Conservation (phyloP, 2,329 filamentous ascomycete species). For the Cladophialophora carrionii region DNA sequence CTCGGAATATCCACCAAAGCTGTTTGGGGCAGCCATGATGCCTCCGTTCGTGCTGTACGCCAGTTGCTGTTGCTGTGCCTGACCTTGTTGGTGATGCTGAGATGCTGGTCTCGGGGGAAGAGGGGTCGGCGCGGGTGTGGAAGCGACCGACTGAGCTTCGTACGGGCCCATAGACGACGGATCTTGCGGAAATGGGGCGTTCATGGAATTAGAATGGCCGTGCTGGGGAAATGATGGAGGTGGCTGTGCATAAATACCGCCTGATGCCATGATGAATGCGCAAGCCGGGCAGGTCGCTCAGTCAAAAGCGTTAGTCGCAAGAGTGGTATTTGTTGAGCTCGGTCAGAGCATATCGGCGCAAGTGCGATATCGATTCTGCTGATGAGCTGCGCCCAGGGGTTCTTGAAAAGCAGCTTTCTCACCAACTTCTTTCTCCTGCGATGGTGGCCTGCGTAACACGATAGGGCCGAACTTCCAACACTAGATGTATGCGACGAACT, state of each 20-base stretch:
- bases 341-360: conserved; percentile 33
- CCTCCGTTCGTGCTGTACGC: conserved; percentile 37
- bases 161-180: conserved; percentile 47
- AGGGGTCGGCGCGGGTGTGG: conserved; percentile 52
- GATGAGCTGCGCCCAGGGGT: background rate
- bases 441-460: background rate
- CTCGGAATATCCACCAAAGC: conserved; percentile 48
- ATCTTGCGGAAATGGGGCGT: conserved; percentile 45
- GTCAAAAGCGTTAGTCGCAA: conserved; percentile 2
- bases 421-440: background rate
- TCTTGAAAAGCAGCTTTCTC: background rate
- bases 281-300: background rate
- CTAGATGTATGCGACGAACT: conserved; percentile 1
- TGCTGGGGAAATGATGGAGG: conserved; percentile 38
- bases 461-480: background rate
- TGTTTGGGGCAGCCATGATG: conserved; percentile 42
- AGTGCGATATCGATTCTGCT: conserved; percentile 4
- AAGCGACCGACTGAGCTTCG: conserved; percentile 51
- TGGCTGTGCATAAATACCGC: conserved; percentile 36
- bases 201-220: conserved; percentile 38
- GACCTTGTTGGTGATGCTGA: conserved; percentile 45
- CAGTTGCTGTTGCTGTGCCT: conserved; percentile 46
- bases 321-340: conserved; percentile 4
- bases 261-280: conserved; percentile 30
- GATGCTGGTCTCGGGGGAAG: conserved; percentile 46